Conservation (phyloP, 2,329 filamentous ascomycete species). For the Zymoseptoria tritici region DNA sequence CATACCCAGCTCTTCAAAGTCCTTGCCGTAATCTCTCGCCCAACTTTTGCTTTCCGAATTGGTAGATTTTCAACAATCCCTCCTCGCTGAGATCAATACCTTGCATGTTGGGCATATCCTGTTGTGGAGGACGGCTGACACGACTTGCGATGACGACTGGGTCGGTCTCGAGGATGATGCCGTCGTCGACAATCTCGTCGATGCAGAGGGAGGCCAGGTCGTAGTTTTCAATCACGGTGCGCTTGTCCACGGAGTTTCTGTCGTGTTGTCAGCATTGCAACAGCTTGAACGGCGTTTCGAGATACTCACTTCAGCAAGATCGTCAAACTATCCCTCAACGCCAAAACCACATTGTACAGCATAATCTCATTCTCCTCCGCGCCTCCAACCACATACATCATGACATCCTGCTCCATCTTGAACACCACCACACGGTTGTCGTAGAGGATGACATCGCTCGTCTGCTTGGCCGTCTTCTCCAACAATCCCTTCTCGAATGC, state of each 20-base stretch:
- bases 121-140: slow-evolving; percentile 83
- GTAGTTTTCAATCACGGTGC: slow-evolving; percentile 97
- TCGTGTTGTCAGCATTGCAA: slow-evolving; percentile 9
- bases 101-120: slow-evolving; percentile 81
- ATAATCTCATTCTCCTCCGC: slow-evolving; percentile 95
- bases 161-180: slow-evolving; percentile 95
- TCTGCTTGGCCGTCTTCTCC: slow-evolving; percentile 94
- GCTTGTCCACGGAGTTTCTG: slow-evolving; percentile 93
- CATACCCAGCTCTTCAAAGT: slow-evolving; percentile 38
- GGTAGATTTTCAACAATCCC: slow-evolving; percentile 86
- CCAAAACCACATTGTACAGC: slow-evolving; percentile 83
- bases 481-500: slow-evolving; percentile 92
- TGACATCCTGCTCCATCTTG: slow-evolving; percentile 96
- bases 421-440: slow-evolving; percentile 95
- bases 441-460: slow-evolving; percentile 91
- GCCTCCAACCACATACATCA: slow-evolving; percentile 87
- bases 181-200: slow-evolving; percentile 91
- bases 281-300: not conserved
- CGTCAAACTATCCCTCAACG: slow-evolving; percentile 82
- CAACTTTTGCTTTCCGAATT: slow-evolving; percentile 86
- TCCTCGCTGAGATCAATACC: slow-evolving; percentile 94
- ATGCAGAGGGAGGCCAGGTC: slow-evolving; percentile 89
- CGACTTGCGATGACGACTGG: slow-evolving; percentile 87
- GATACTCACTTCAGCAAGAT: slow-evolving; percentile 73
- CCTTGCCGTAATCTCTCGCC: slow-evolving; percentile 86